Base-by-base conservation (phyloP, 2,329 filamentous ascomycete genomes). In the Epichloe festucae region DNA sequence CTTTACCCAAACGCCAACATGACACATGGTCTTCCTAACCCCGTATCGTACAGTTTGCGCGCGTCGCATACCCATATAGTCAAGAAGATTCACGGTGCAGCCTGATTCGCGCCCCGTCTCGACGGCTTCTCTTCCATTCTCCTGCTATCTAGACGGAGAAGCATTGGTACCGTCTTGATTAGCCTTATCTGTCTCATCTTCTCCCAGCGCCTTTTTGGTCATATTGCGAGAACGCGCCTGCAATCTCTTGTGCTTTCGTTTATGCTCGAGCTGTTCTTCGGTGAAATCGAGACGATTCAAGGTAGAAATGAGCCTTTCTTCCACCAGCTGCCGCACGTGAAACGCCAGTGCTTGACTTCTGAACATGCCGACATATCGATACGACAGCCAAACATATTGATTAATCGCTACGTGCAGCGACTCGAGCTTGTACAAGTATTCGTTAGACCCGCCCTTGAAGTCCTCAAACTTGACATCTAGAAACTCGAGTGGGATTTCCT, bases 341-440 rank as follows among this genome's bases (percentile, higher is more conserved):
- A 87, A 84, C 0, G 88, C 89, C 43, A 95, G 73, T 0, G 73
- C 73, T 59, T 91, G 80, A 56, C 84, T 87, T 5, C 73, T 77
- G 65, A 96, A 95, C 48, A 94, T 76, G 47, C 87, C 87, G 3
- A 81, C 75, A 65, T 91, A 95, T 6, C 91, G 84, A 67, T 91
- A 97, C 59, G 87, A 91, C 15, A 98, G 74, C 93, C 93, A 98
- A 2, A 95, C 75, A 63, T 97, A 98, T 46, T 90, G 71, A 44
- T 91, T 88, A 39, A 98, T 72, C 31, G 81, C 75, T 60, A 87
- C 87, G 70, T 98, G 93, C 15, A 98, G 74, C 3, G 71, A 66
- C 65, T 98, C 93, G 19, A 97, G 72, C 8, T 73, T 68, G 51
- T 73, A 71, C 11, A 98, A 73, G 57, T 89, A 87, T 0, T 71